Evolutionary conservation across 2,329 filamentous ascomycete species (phyloP), one percentile per base, ranked within the genome.

Genomic region (Penicillium sp.): DNA sequence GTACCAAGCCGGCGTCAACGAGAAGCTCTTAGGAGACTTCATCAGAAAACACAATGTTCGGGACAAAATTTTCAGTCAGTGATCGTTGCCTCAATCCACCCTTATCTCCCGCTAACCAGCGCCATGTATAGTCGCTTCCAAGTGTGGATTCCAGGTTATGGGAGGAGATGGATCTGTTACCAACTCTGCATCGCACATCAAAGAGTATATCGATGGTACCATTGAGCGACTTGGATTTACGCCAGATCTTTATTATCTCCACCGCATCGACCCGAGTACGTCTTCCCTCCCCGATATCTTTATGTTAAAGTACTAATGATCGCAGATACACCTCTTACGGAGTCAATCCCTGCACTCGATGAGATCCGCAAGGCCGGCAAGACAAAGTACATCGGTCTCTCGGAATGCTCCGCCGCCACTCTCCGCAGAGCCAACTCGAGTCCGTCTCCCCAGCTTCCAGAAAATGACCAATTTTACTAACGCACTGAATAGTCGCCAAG

Each of bases 31-130:
- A 0, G 80, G 79, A 3, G 78, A 81, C 31, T 82, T 82, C 57
- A 80, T 82, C 58, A 65, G 75, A 24, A 82, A 81, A 62, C 79
- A 82, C 65, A 79, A 81, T 48, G 70, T 79, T 10, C 77, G 80
- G 1, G 79, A 81, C 53, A 80, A 81, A 59, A 39, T 82, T n/a
- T 81, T 82, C 59, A 65, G 78, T 79, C 57, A 52, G 76, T 68
- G 10, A 33, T 31, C 5, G 8, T n/a, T 14, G 13, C 0, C 16
- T 22, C 19, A 31, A 10, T 14, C 6, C 10, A 21, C 10, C 13
- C 16, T 22, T 33, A 33, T 5, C 11, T 35, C 27, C 13, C 1
- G 31, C 22, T 21, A 22, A 41, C 5, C 19, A 22, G 19, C 6
- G 31, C 5, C 5, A 41, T 41, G 13, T 10, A 33, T 9, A 80